Base-by-base conservation (phyloP, 306 rosid species). In the Hippophae gyantsensis region DNA sequence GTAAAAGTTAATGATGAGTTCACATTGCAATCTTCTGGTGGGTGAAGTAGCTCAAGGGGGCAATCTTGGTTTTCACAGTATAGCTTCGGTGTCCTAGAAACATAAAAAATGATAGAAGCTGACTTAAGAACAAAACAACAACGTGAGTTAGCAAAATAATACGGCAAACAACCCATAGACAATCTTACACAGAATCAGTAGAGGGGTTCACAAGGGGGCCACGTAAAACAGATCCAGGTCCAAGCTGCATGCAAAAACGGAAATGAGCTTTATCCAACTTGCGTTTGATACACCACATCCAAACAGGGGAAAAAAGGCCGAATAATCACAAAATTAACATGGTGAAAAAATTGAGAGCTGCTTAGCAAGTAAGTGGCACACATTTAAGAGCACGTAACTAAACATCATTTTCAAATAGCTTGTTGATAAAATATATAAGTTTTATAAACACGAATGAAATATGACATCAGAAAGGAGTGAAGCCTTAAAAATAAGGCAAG, bases 11-110 rank as follows among this genome's bases (percentile, higher is more conserved):
- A 65, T 26, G 99, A 93, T 58, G 99, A 73, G 71, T 93, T 93
- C 74, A 93, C 97, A 65, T 88, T 93, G 82, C 99, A 93, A 81
- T 93, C 99, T 75, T 93, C 97, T 38, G 99, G 99, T 42, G 99
- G 99, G 61, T 79, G 85, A 64, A 88, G 72, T 65, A 93, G 80
- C 58, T 93, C 99, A 54, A 55, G 6, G 7, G 99, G 97, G 69
- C 99, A 93, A 64, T 74, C 73, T 70, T 86, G 44, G 42, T 75
- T 78, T 70, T 74, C 84, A 72, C 99, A 93, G 56, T 82, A 81
- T 43, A 93, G 86, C 79, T 71, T 86, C 54, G 97, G 99, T 47
- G 95, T 86, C 69, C 99, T 93, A 77, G 62, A 66, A 61, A 68
- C 62, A 77, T 40, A 61, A 51, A 70, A 18, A 18, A 18, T 18